Conservation (phyloP, 139 green algal genomes). For the Zygnema cylindricum region DNA sequence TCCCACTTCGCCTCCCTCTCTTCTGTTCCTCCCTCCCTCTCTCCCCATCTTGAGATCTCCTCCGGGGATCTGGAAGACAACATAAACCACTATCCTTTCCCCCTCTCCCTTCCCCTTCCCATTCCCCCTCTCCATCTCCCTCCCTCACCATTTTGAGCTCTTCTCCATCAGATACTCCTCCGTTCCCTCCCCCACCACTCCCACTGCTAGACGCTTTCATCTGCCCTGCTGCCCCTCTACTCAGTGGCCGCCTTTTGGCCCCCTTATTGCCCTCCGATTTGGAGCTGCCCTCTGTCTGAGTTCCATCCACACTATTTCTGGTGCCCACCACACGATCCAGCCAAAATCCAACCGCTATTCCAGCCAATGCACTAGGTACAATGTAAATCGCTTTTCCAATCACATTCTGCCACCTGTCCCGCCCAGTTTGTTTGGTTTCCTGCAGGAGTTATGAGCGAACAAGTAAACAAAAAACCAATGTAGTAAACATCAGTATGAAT, state of each 20-base stretch:
- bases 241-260: not conserved
- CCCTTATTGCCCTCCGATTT: not conserved
- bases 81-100: not conserved
- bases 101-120: not conserved
- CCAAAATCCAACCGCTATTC: not conserved
- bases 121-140: not conserved
- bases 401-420: not conserved
- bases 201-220: not conserved
- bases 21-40: no score
- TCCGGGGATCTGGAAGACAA: not conserved
- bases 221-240: not conserved
- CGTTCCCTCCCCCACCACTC: no score
- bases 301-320: no score
- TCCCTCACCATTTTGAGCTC: no score
- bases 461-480: no score
- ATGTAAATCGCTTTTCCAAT: not conserved
- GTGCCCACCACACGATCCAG: not conserved
- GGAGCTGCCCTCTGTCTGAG: not conserved
- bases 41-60: no score
- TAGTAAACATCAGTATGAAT: no score
- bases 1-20: no score
- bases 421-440: no score
- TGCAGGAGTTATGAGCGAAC: no score
- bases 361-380: not conserved
- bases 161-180: not conserved